A percentile compares a stretch with the other conserved stretches of the same genome.
phyloP scores from a whole-genome alignment of 2,329 filamentous ascomycete genomes.

The Corinectria fuckeliana region DNA sequence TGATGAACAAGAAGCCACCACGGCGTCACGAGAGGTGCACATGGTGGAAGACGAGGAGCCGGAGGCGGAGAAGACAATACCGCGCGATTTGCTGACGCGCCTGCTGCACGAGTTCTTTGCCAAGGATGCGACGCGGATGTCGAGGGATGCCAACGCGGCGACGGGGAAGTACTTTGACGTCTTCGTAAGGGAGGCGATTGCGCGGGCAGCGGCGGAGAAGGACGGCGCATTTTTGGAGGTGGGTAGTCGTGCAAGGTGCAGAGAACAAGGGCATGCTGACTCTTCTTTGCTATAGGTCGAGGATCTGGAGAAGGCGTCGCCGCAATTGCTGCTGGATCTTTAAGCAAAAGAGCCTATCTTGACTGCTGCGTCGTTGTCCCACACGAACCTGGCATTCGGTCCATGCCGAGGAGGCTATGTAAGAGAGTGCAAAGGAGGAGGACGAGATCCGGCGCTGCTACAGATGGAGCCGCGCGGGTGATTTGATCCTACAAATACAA shows the following conservation, averaged over 20 bases:
- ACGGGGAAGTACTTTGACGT: conserved; percentile 88
- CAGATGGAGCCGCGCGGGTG: neutral
- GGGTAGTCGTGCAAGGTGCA: conserved; percentile 36
- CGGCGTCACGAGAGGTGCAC: conserved; percentile 33
- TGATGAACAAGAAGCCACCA: conserved; percentile 33
- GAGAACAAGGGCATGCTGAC: conserved; percentile 16
- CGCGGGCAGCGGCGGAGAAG: conserved; percentile 76
- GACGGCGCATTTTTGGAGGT: conserved; percentile 77
- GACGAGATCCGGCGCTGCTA: neutral
- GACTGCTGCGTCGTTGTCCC: neutral
- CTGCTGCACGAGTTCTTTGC: conserved; percentile 83
- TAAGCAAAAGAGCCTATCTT: conserved; percentile 46
- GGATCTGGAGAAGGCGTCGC: conserved; percentile 86
- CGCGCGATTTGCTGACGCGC: conserved; percentile 74
- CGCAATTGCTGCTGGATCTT: conserved; percentile 86
- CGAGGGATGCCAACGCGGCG: conserved; percentile 76
- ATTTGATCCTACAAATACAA: neutral
- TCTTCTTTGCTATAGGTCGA: conserved; percentile 65
- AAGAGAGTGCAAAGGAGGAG: neutral
- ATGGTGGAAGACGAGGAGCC: conserved; percentile 42
- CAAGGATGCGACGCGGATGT: conserved; percentile 73
- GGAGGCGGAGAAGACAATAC: conserved; percentile 61
- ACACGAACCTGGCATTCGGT: neutral
- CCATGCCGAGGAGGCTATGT: neutral
- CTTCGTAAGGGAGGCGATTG: conserved; percentile 89